Conservation (phyloP, 305 asterid genomes). For the Lippia alba region DNA sequence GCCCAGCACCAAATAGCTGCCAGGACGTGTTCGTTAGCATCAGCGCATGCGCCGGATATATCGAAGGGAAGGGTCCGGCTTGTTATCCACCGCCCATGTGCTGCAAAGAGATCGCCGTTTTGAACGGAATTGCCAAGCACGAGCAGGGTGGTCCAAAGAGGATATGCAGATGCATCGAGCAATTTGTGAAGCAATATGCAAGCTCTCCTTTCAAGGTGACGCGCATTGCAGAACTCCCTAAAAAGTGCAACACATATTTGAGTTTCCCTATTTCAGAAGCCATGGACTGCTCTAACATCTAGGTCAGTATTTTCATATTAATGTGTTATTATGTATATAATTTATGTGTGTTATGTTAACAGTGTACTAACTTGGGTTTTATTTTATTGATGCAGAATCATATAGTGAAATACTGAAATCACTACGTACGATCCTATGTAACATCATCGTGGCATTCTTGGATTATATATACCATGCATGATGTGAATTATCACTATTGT, state of each 20-base stretch:
- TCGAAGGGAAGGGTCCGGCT: constrained; percentile 12
- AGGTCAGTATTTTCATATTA: constrained; percentile 20
- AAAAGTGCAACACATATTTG: constrained; percentile 38
- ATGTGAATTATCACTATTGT: too few relatives aligned
- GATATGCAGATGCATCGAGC: constrained; percentile 46
- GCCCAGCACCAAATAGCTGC: constrained; percentile 4
- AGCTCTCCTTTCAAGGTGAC: background rate
- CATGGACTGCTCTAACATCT: constrained; percentile 39
- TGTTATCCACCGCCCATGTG: constrained; percentile 29
- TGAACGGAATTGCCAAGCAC: constrained; percentile 26
- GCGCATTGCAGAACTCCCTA: constrained; percentile 39
- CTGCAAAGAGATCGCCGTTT: constrained; percentile 24
- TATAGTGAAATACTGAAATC: too few relatives aligned
- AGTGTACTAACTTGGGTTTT: too few relatives aligned
- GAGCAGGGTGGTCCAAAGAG: constrained; percentile 18
- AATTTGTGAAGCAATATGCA: background rate
- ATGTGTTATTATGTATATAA: too few relatives aligned
- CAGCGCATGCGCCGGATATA: constrained; percentile 18
- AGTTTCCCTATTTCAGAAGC: constrained; percentile 58
- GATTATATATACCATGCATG: too few relatives aligned
- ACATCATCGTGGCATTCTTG: too few relatives aligned
- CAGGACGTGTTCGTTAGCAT: constrained; percentile 38
- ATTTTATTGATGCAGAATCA: too few relatives aligned
- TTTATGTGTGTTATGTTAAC: too few relatives aligned
- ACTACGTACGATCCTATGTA: too few relatives aligned